Base-by-base conservation (phyloP, 495 filamentous ascomycete genomes). In the Xylaria castorea region DNA sequence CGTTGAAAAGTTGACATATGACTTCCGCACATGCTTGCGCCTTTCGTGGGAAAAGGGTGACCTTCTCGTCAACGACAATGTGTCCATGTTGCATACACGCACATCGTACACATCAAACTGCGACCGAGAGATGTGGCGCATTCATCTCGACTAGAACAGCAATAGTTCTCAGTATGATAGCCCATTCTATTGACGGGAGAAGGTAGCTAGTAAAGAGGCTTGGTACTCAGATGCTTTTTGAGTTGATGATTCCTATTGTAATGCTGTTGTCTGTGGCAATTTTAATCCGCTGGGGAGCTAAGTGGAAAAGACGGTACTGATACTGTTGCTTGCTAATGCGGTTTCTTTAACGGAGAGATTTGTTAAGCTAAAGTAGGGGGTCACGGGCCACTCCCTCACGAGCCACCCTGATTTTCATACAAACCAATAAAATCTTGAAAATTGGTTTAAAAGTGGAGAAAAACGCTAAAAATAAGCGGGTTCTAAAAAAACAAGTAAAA, bases 1-100 rank as follows among this genome's bases (percentile, higher is more conserved):
- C 1, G n/a, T 68, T 7, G 51, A 68, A 40, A 42, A 57, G 1
- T 16, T 68, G 48, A 48, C 32, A 42, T 42, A 57, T 5, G 66
- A 68, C 25, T 57, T 27, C n/a, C 66, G 66, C 4, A 44, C 38
- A 38, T 58, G 51, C 42, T 61, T 69, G 30, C 67, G 67, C 40
- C 60, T 69, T 34, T 22, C 51, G 2, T 61, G 34, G 34, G 67
- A 69, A n/a, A 58, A 61, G 67, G 67, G 67, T 8, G 53, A 69
- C 53, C 16, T 69, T 46, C 51, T 69, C 20, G n/a, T 69, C 5
- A 69, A 60, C 22, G 51, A 69, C 30, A 69, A 69, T 18, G 38
- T 60, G 22, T 46, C 53, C 34, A 32, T 60, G 53, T 34, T 46
- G 42, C 67, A 69, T 44, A 60, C 48, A 20, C 50, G 50, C 66